phyloP scores from a whole-genome alignment of 345 rosid genomes.

The Bretschneidera sinensis region DNA sequence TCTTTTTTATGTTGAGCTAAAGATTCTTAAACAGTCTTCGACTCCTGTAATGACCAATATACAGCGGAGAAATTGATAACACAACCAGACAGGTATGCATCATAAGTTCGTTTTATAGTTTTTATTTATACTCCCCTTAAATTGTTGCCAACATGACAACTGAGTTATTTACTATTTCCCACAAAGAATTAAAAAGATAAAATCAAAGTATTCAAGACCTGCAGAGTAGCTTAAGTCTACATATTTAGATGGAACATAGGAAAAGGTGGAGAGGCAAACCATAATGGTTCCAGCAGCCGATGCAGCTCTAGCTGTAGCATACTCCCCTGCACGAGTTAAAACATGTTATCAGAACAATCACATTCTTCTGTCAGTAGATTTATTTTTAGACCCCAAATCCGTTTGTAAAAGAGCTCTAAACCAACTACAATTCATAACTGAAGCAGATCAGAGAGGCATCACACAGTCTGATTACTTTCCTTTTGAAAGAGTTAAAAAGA shows the following conservation, averaged over 20 bases:
- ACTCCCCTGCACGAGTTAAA: constrained; percentile 56
- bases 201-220: too few species aligned
- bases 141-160: background rate
- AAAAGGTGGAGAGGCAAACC: constrained; percentile 35
- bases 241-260: background rate
- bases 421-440: background rate
- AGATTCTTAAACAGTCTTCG: too few species aligned
- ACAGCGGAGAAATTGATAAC: too few species aligned
- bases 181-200: too few species aligned
- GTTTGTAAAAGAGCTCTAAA: background rate
- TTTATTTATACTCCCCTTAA: too few species aligned
- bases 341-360: background rate
- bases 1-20: too few species aligned
- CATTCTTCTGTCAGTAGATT: background rate
- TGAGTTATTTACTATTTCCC: background rate
- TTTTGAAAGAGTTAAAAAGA: background rate
- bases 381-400: background rate
- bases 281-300: constrained; percentile 85
- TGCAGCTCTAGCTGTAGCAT: constrained; percentile 87
- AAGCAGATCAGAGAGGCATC: background rate
- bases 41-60: too few species aligned
- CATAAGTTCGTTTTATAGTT: background rate
- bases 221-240: background rate
- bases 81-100: too few species aligned
- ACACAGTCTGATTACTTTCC: background rate